Conservation (phyloP, 2,329 filamentous ascomycete species). For the Paradendryphiella salina region DNA sequence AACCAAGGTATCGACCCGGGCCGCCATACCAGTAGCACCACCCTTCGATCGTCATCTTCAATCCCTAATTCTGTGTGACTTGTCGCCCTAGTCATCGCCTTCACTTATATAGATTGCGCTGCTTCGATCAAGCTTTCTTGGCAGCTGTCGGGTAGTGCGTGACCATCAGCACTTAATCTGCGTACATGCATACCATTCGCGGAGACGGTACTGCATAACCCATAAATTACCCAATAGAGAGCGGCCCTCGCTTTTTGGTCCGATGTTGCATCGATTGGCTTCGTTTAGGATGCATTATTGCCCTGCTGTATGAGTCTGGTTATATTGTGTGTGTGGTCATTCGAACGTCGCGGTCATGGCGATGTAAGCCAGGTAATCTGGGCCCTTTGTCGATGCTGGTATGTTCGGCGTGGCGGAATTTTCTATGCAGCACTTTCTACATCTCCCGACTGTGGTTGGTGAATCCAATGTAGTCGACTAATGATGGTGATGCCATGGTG, state of each 20-base stretch:
- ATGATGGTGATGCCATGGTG: neutral
- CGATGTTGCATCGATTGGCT: conserved; percentile 23
- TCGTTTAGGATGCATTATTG: conserved; percentile 20
- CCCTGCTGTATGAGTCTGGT: conserved; percentile 13
- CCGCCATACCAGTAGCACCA: conserved; percentile 12
- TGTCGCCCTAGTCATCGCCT: conserved; percentile 4
- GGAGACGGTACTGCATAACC: conserved; percentile 12
- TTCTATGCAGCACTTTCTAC: neutral
- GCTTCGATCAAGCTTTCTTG: conserved; percentile 24
- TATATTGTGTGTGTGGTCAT: conserved; percentile 6
- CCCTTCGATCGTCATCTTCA: conserved; percentile 10
- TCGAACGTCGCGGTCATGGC: neutral
- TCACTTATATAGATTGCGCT: conserved; percentile 23
- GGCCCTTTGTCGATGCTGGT: neutral
- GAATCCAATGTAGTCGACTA: neutral
- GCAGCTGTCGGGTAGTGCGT: conserved; percentile 15
- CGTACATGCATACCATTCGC: conserved; percentile 19
- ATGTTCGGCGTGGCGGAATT: neutral
- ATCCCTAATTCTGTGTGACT: conserved; percentile 10
- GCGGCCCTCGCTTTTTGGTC: conserved; percentile 18
- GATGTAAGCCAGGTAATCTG: neutral
- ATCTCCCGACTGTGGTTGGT: too few relatives aligned
- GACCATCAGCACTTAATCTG: conserved; percentile 16
- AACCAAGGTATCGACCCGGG: conserved; percentile 14
- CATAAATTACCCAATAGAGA: conserved; percentile 24